Percentiles rank a stretch among this genome's conserved stretches.
Evolutionary conservation across 768 basidiomycete species (phyloP).

Genomic region (Coprinopsis marcescibilis): DNA sequence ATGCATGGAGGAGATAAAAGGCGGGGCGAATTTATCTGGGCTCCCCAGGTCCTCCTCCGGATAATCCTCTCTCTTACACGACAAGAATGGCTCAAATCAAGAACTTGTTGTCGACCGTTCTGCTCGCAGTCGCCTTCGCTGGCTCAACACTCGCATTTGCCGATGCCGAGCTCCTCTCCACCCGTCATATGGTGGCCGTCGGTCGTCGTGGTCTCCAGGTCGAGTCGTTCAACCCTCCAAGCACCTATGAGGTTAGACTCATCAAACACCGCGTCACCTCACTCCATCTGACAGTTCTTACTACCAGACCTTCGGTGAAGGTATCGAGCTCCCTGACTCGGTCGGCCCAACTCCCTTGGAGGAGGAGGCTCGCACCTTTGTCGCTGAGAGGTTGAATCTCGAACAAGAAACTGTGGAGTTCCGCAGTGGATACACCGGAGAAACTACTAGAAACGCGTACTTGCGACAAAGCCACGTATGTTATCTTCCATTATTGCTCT

Average conservation of each 20-base stretch:
- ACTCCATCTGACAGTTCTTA: neutral
- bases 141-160: neutral
- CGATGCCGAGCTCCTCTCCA: neutral
- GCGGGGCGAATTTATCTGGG: too few species aligned
- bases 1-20: too few species aligned
- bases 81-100: neutral
- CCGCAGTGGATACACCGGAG: neutral
- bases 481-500: too few species aligned
- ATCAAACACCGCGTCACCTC: neutral
- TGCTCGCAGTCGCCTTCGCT: neutral
- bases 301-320: slow-evolving; percentile 5
- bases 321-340: neutral
- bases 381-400: neutral
- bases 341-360: neutral
- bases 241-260: slow-evolving; percentile 18
- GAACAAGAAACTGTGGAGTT: neutral
- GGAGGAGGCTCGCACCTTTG: neutral
- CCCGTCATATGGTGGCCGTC: neutral
- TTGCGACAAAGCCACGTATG: slow-evolving; percentile 6
- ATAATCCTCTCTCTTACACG: neutral
- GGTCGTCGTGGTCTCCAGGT: slow-evolving; percentile 11
- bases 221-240: slow-evolving; percentile 22
- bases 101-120: neutral
- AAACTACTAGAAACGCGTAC: slow-evolving; percentile 6
- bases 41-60: too few species aligned